phyloP scores from a whole-genome alignment of 2,329 filamentous ascomycete genomes.

The Microsporum ferrugineum region DNA sequence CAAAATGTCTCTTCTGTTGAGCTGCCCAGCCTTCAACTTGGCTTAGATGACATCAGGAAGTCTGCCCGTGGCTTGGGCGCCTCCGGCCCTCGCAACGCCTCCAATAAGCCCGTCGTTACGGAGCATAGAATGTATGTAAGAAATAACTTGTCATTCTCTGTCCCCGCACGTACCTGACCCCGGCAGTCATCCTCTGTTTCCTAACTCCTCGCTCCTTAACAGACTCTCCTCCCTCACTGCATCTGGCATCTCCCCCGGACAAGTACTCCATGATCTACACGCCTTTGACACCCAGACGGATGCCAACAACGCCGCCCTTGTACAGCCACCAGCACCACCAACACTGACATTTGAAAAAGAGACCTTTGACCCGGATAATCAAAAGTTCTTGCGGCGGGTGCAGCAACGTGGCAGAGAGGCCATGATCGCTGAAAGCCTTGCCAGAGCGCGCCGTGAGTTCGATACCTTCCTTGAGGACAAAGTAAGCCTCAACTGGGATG shows the following conservation, averaged over 20 bases:
- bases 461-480: constrained; percentile 91
- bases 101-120: constrained; percentile 29
- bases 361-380: constrained; percentile 44
- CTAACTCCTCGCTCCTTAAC: not conserved
- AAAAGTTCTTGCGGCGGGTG: constrained; percentile 70
- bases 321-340: not conserved
- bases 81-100: constrained; percentile 40
- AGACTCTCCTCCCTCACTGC: constrained; percentile 88
- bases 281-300: constrained; percentile 57
- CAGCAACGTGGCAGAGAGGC: constrained; percentile 83
- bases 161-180: too few relatives aligned
- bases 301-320: constrained; percentile 14
- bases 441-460: constrained; percentile 81
- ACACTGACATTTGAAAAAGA: constrained; percentile 22
- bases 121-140: constrained; percentile 41
- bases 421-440: constrained; percentile 83
- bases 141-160: too few relatives aligned
- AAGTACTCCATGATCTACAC: constrained; percentile 76
- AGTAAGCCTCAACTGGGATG: constrained; percentile 90
- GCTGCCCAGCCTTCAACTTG: constrained; percentile 78
- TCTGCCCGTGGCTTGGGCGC: constrained; percentile 68
- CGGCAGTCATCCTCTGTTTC: too few relatives aligned
- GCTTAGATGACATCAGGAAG: constrained; percentile 71
- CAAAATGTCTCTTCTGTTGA: constrained; percentile 50
- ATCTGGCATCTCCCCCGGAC: constrained; percentile 79